Evolutionary conservation across 2,329 filamentous ascomycete species (phyloP), one percentile per base, ranked within the genome.

Genomic region (Hypoxylon sp.): DNA sequence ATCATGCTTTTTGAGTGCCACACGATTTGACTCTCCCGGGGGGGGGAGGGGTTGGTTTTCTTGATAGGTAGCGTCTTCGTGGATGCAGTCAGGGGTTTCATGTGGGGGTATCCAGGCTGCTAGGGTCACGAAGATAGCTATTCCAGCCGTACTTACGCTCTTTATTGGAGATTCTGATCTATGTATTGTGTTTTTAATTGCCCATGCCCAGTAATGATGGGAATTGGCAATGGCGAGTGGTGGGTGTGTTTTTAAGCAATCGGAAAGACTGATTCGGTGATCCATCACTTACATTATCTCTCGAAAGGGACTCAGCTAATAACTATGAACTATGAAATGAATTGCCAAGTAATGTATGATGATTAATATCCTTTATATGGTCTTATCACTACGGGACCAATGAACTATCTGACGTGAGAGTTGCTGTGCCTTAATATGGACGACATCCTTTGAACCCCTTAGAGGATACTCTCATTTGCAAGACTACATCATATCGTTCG

Each of bases 1-100:
- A 31, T 26, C 29, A 47, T n/a, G 8, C 31, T 63, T 22, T 22
- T 58, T 58, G 52, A 35, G 39, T 53, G 39, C 35, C 22, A 65
- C 47, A 17, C 47, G 46, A 29, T 24, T 50, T 14, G 37, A 61
- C 37, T 58, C 31, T 47, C 9, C 29, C 1, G 29, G 6, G 19
- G 6, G 19, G 29, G 29, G 29, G 6, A 24, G 37, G 47, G 48
- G 33, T 22, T 31, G 44, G 24, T 33, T 46, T n/a, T 19, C 17
- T 54, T n/a, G 33, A 29, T 51, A 42, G 47, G 47, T 33, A 5
- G n/a, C n/a, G n/a, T 14, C 37, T 19, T 51, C 33, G 24, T 19
- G 35, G 58, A 22, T 11, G 22, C 26, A 53, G 26, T 11, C 39
- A 24, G 35, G 57, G 58, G 47, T 42, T 39, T 46, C 17, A 29